phyloP scores from a whole-genome alignment of 2,329 filamentous ascomycete genomes.

The Curvularia eragrostidis region DNA sequence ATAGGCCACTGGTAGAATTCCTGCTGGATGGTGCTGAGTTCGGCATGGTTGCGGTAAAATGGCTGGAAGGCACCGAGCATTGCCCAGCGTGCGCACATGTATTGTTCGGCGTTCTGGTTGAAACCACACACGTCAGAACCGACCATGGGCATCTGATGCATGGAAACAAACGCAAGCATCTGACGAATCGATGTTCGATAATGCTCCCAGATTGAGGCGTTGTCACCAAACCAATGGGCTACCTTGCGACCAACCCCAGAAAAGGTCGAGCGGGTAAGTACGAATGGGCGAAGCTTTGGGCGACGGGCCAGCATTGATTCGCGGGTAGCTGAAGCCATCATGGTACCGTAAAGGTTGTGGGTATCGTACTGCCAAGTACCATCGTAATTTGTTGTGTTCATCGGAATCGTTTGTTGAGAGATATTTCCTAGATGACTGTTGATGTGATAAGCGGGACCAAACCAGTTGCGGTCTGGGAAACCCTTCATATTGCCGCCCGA shows the following conservation, averaged over 20 bases:
- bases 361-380: slow-evolving; percentile 75
- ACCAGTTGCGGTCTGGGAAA: slow-evolving; percentile 67
- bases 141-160: slow-evolving; percentile 58
- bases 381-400: slow-evolving; percentile 71
- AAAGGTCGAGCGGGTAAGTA: slow-evolving; percentile 80
- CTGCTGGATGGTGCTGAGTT: slow-evolving; percentile 61
- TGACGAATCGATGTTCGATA: slow-evolving; percentile 53
- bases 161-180: slow-evolving; percentile 55
- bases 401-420: slow-evolving; percentile 62
- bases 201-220: slow-evolving; percentile 53
- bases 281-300: slow-evolving; percentile 68
- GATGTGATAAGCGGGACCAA: slow-evolving; percentile 70
- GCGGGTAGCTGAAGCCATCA: slow-evolving; percentile 74
- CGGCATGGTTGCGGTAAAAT: slow-evolving; percentile 79
- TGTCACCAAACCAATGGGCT: slow-evolving; percentile 68
- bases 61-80: slow-evolving; percentile 74
- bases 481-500: slow-evolving; percentile 58
- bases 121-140: slow-evolving; percentile 78
- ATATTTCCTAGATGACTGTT: slow-evolving; percentile 63
- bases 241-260: slow-evolving; percentile 70
- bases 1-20: slow-evolving; percentile 75
- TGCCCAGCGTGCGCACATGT: slow-evolving; percentile 78
- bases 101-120: slow-evolving; percentile 68
- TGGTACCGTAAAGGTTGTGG: slow-evolving; percentile 77
- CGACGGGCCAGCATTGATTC: slow-evolving; percentile 71